Conservation (phyloP, 495 filamentous ascomycete species). For the Articulospora tetracladia region DNA sequence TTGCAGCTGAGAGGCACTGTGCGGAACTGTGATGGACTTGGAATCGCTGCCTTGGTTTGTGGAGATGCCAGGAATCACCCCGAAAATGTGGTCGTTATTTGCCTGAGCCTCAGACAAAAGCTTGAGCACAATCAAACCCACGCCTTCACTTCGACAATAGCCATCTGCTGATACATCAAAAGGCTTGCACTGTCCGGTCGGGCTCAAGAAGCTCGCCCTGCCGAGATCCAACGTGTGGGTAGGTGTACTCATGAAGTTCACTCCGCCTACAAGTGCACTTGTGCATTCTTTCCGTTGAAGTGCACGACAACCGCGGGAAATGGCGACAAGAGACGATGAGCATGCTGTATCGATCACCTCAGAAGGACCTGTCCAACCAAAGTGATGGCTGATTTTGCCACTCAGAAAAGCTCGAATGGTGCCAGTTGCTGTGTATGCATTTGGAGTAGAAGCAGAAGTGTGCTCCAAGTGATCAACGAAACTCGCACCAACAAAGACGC, state of each 20-base stretch:
- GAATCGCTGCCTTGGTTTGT: constrained; percentile 59
- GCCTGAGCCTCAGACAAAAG: constrained; percentile 48
- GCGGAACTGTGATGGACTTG: constrained; percentile 55
- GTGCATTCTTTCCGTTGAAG: constrained; percentile 9
- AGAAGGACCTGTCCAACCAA: constrained; percentile 46
- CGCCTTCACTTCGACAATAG: constrained; percentile 62
- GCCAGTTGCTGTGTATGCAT: constrained; percentile 37
- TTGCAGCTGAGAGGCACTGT: constrained; percentile 47
- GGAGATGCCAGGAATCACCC: constrained; percentile 54
- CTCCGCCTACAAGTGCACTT: constrained; percentile 11
- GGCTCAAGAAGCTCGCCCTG: constrained; percentile 23
- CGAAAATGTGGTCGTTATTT: constrained; percentile 55
- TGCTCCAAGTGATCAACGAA: constrained; percentile 38
- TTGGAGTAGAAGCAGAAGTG: constrained; percentile 30
- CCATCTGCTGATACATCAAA: constrained; percentile 45
- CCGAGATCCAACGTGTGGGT: constrained; percentile 28
- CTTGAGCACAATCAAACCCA: constrained; percentile 59
- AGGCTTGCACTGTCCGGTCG: constrained; percentile 31
- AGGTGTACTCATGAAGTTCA: constrained; percentile 20
- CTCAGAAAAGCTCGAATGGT: constrained; percentile 32
- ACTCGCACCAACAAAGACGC: constrained; percentile 29
- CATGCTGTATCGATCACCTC: constrained; percentile 75
- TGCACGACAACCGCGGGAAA: constrained; percentile 5
- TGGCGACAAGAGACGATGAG: constrained; percentile 48
- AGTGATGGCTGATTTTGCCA: constrained; percentile 38